Percentiles rank a stretch among this genome's conserved stretches.
Conservation (phyloP, 1,284 basidiomycete genomes). For the Rhodofomes roseus region DNA sequence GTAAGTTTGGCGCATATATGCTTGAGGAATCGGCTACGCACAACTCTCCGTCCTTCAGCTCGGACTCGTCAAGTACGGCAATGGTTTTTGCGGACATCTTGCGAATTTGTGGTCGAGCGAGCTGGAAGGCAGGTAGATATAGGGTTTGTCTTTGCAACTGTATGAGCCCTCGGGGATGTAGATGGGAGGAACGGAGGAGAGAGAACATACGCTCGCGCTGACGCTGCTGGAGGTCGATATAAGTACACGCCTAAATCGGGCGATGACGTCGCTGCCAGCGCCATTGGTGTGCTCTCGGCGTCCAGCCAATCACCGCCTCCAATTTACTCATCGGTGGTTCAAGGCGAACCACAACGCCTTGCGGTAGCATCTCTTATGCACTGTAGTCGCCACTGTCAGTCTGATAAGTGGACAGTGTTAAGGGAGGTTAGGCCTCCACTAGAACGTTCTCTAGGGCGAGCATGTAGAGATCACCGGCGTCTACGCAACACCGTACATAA, state of each 20-base stretch:
- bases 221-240: not conserved
- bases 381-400: too few relatives aligned
- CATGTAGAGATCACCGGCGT: too few relatives aligned
- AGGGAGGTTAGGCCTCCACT: too few relatives aligned
- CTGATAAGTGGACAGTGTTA: too few relatives aligned
- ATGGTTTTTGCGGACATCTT: constrained; percentile 51
- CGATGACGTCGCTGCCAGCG: not conserved
- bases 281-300: not conserved
- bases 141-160: too few relatives aligned
- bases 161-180: not conserved
- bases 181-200: not conserved
- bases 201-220: not conserved
- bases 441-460: too few relatives aligned
- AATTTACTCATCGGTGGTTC: not conserved
- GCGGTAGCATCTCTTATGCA: too few relatives aligned
- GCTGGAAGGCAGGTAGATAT: not conserved
- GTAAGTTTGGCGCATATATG: too few relatives aligned
- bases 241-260: not conserved
- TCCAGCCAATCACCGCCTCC: not conserved
- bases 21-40: constrained; percentile 28
- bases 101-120: not conserved
- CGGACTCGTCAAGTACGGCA: constrained; percentile 60
- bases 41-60: constrained; percentile 79
- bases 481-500: too few relatives aligned
- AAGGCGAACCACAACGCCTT: too few relatives aligned